These are phyloP conservation scores for Phaeosphaeria sp. DNA, from an alignment of 2,329 filamentous ascomycete species.

Conservation along the genomic window DNA sequence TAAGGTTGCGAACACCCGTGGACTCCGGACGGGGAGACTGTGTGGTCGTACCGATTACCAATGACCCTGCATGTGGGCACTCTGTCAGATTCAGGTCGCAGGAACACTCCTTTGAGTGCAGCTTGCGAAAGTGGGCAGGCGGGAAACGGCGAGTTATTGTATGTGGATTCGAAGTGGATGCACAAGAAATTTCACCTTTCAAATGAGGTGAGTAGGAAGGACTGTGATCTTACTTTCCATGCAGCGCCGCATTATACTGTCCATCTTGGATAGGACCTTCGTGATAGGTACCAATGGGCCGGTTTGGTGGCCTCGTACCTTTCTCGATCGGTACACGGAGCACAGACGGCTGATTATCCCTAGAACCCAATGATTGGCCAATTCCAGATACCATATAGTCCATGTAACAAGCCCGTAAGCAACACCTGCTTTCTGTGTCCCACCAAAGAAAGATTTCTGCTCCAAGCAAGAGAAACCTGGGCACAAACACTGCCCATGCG, in stretches of 20 bases:
- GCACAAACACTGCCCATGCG: no score
- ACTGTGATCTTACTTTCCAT: background rate
- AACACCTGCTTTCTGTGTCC: no score
- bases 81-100: background rate
- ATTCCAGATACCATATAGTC: no score
- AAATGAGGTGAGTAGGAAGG: background rate
- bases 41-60: background rate
- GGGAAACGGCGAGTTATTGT: background rate
- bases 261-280: background rate
- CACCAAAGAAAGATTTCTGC: no score
- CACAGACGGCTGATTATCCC: background rate
- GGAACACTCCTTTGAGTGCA: background rate
- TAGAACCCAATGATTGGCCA: background rate
- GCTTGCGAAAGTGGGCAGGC: background rate
- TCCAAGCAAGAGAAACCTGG: no score
- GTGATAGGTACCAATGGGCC: background rate
- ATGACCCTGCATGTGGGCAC: background rate
- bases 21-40: background rate
- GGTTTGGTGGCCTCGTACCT: background rate
- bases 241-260: background rate
- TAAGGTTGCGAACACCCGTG: background rate
- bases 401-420: no score
- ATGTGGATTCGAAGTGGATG: background rate
- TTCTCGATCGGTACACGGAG: background rate
- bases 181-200: background rate